Evolutionary conservation across 106 monocot species (phyloP).

Genomic region (Phalaenopsis aphrodite): DNA sequence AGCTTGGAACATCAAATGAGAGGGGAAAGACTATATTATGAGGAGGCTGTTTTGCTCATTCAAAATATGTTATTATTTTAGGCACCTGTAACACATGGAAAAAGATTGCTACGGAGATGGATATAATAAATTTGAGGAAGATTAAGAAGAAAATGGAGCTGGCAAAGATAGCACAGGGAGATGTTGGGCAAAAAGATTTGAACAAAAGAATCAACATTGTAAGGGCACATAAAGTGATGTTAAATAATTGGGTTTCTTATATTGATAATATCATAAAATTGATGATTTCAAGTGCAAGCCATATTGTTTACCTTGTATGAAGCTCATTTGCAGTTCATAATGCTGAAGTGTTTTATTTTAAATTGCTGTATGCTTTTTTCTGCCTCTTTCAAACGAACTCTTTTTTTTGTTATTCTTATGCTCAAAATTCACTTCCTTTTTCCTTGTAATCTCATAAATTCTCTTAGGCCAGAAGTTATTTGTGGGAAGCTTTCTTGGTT

Average conservation of each 20-base stretch:
- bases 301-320: not conserved
- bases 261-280: not conserved
- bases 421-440: not conserved
- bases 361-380: not conserved
- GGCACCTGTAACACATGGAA: no score
- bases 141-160: no score
- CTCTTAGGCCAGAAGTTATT: conserved; percentile 39
- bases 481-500: conserved; percentile 32
- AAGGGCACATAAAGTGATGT: not conserved
- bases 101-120: not conserved
- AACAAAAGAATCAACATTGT: not conserved
- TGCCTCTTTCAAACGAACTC: not conserved
- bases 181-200: not conserved
- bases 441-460: not conserved
- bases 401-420: not conserved
- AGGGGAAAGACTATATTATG: no score
- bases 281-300: not conserved
- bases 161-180: no score
- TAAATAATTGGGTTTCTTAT: not conserved
- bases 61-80: no score
- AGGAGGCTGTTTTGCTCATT: no score
- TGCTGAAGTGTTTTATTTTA: no score
- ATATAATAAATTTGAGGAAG: not conserved
- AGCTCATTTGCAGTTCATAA: no score
- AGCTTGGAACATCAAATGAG: no score